Percentiles rank a stretch among this genome's conserved stretches.
These are phyloP conservation scores for Penicillium flavigenum DNA, from an alignment of 495 filamentous ascomycete species.

Conservation along the genomic window DNA sequence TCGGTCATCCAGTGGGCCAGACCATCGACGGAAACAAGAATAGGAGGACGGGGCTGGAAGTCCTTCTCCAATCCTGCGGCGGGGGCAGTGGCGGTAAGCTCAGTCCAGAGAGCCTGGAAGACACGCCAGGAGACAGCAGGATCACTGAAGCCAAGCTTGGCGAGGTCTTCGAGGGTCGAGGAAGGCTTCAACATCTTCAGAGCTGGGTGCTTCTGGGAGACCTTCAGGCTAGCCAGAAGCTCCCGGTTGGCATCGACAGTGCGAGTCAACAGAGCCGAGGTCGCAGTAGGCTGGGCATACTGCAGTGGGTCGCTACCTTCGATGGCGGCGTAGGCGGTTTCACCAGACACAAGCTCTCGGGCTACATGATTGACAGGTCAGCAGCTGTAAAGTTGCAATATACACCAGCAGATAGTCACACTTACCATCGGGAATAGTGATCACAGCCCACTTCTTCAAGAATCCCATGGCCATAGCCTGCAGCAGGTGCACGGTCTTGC, in stretches of 20 bases:
- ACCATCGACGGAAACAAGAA: constrained; percentile 76
- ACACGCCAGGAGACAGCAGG: constrained; percentile 73
- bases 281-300: constrained; percentile 78
- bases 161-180: constrained; percentile 65
- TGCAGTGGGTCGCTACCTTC: constrained; percentile 54
- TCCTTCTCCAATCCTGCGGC: constrained; percentile 37
- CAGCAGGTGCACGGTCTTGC: constrained; percentile 82
- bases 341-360: constrained; percentile 74
- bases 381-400: constrained; percentile 7
- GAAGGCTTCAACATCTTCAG: constrained; percentile 56
- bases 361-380: constrained; percentile 47
- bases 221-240: constrained; percentile 56
- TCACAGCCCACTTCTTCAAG: constrained; percentile 80
- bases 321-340: constrained; percentile 76
- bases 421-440: constrained; percentile 88
- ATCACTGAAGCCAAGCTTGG: constrained; percentile 68
- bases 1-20: constrained; percentile 74
- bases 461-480: constrained; percentile 84
- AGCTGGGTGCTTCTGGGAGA: constrained; percentile 59
- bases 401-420: constrained; percentile 4
- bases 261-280: constrained; percentile 64
- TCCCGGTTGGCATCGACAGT: constrained; percentile 71
- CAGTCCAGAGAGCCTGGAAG: constrained; percentile 77
- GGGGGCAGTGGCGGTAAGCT: constrained; percentile 63
- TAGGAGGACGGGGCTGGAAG: constrained; percentile 64